These are phyloP conservation scores for Neurospora discreta DNA, from an alignment of 495 filamentous ascomycete species.

Conservation along the genomic window DNA sequence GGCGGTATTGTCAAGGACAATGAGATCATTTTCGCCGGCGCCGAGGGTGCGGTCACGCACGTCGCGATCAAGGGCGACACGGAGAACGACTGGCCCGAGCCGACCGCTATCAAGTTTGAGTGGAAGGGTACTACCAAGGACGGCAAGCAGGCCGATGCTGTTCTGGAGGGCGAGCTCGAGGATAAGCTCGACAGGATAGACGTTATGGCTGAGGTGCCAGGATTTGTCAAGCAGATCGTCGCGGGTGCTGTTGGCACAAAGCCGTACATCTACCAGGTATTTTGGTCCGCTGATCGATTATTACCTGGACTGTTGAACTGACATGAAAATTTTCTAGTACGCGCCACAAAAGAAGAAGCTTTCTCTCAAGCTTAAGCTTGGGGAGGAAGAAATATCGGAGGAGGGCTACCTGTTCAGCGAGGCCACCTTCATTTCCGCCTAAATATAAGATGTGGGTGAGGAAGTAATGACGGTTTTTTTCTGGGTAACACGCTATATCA, in stretches of 20 bases:
- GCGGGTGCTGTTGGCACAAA: slow-evolving; percentile 77
- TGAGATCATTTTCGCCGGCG: slow-evolving; percentile 65
- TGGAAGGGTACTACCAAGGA: slow-evolving; percentile 77
- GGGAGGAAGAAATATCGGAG: slow-evolving; percentile 63
- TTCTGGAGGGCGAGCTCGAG: slow-evolving; percentile 58
- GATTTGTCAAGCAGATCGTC: slow-evolving; percentile 88
- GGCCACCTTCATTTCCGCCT: slow-evolving; percentile 78
- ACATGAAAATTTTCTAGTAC: slow-evolving; percentile 39
- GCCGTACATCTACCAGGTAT: slow-evolving; percentile 94
- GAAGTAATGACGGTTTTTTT: background rate
- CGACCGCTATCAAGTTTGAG: slow-evolving; percentile 56
- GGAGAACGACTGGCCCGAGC: slow-evolving; percentile 83
- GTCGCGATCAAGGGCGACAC: slow-evolving; percentile 54
- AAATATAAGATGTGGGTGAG: background rate
- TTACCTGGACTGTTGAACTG: background rate
- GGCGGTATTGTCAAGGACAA: slow-evolving; percentile 72
- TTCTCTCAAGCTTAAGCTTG: slow-evolving; percentile 71
- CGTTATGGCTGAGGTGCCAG: slow-evolving; percentile 91
- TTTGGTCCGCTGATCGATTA: background rate
- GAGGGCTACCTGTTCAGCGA: slow-evolving; percentile 71
- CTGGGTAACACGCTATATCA: background rate
- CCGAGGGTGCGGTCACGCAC: slow-evolving; percentile 51
- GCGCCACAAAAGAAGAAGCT: slow-evolving; percentile 43
- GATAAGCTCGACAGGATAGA: slow-evolving; percentile 73
- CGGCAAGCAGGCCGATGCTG: slow-evolving; percentile 55